phyloP scores from a whole-genome alignment of 2,329 filamentous ascomycete species.

The Penicillium paneum region DNA sequence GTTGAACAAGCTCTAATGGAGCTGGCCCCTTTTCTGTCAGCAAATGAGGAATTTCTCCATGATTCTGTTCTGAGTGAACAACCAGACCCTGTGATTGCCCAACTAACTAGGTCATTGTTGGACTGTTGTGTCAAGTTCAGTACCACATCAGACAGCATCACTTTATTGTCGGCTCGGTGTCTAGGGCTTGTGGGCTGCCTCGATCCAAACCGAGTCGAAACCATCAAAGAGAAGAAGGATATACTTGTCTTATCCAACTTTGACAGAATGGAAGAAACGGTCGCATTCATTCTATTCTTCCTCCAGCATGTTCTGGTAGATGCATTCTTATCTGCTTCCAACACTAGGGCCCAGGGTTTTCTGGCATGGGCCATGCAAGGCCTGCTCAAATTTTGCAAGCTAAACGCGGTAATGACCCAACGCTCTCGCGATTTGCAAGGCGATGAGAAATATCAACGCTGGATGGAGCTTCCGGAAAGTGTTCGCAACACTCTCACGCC shows the following conservation, averaged over 20 bases:
- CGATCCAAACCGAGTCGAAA: constrained; percentile 85
- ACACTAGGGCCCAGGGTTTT: constrained; percentile 83
- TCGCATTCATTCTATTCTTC: constrained; percentile 80
- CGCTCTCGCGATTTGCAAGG: constrained; percentile 55
- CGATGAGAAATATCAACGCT: constrained; percentile 66
- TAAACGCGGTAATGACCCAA: constrained; percentile 57
- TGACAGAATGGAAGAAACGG: constrained; percentile 69
- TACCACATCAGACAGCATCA: constrained; percentile 63
- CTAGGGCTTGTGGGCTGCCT: constrained; percentile 87
- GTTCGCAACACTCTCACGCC: constrained; percentile 81
- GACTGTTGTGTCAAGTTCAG: constrained; percentile 83
- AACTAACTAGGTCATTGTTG: constrained; percentile 72
- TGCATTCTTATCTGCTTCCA: constrained; percentile 84
- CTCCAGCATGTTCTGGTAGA: constrained; percentile 86
- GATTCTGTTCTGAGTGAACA: constrained; percentile 78
- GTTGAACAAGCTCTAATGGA: constrained; percentile 78
- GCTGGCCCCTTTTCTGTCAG: constrained; percentile 67
- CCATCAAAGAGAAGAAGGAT: constrained; percentile 71
- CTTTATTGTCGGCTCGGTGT: constrained; percentile 72
- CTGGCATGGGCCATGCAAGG: constrained; percentile 94
- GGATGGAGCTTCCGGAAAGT: constrained; percentile 71
- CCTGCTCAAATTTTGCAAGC: constrained; percentile 72
- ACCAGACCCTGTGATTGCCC: constrained; percentile 69
- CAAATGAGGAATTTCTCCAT: constrained; percentile 75
- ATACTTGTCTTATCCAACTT: constrained; percentile 89